Percentiles rank a stretch among this genome's conserved stretches.
Evolutionary conservation across 305 asterid genomes (phyloP).

Genomic region (Fraxinus velutina): DNA sequence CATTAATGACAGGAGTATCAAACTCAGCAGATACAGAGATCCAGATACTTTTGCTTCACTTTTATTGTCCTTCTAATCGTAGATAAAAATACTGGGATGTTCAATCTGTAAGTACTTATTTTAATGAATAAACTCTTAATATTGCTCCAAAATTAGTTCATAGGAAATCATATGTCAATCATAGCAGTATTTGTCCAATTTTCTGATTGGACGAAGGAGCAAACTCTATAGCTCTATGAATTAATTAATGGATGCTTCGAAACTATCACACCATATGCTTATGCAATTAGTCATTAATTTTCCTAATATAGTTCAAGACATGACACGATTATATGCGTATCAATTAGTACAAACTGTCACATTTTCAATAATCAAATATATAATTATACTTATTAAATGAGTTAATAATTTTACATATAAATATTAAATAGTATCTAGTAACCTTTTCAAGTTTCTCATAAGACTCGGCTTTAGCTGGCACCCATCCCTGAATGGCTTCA

Average conservation of each 20-base stretch:
- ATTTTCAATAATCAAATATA: neutral
- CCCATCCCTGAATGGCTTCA: constrained; percentile 98
- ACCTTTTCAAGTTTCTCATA: constrained; percentile 97
- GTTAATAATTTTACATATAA: neutral
- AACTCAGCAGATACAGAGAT: neutral
- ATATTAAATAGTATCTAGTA: neutral
- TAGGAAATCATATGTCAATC: neutral
- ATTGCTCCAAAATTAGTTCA: neutral
- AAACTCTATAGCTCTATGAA: neutral
- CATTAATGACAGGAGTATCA: neutral
- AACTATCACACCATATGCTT: neutral
- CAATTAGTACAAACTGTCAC: neutral
- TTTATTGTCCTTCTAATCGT: neutral
- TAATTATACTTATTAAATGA: neutral
- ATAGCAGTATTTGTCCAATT: neutral
- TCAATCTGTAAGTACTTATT: neutral
- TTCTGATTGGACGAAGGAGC: neutral
- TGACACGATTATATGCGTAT: neutral
- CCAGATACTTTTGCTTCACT: neutral
- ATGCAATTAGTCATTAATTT: constrained; percentile 18
- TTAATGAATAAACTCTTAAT: neutral
- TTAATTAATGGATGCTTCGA: neutral
- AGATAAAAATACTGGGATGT: neutral
- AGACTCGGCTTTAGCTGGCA: constrained; percentile 76
- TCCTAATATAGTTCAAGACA: constrained; percentile 17